Base-by-base conservation (phyloP, 306 rosid genomes). In the Ochetophila trinervis region DNA sequence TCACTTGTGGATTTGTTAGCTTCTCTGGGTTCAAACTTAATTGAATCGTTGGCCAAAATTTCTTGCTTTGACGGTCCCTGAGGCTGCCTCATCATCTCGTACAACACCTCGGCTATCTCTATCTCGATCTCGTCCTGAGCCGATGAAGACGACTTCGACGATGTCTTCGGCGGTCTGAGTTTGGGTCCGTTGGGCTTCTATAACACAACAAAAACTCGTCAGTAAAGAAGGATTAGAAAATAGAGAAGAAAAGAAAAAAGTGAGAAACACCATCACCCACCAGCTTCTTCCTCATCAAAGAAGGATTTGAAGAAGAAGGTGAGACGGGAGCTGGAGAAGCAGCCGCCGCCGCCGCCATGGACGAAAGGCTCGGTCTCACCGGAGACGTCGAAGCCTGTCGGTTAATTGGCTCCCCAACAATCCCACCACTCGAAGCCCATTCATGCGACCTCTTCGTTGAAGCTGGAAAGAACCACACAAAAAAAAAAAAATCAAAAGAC, bases 381-480 rank as follows among this genome's bases (percentile, higher is more conserved):
- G 98, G 98, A 2, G 99, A 94, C 2, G 86, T 81, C 1, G 97
- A 88, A 19, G 95, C 76, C 57, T 88, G 99, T 13, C 79, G 70
- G 75, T 83, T 87, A 83, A 80, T 77, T 50, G 75, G 86, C 62
- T 90, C 99, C 18, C 82, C 78, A 0, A 52, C 75, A 50, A 85
- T 64, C 9, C 85, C 86, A 12, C 83, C 82, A 60, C 86, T 78
- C 0, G 89, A 79, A 61, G 90, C 83, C 99, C 99, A 81, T 79
- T 94, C 99, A 48, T 88, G 96, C 24, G 97, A 82, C 96, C 99
- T 82, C 84, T 94, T 94, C 24, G 97, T 90, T 0, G 95, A 88
- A 0, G 75, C 99, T 94, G 88, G 59, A 15, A 66, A 80, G 5
- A 48, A 54, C 14, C 34, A 40, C 42, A 40, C 77, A 8, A 10